phyloP scores from a whole-genome alignment of 768 basidiomycete genomes.

The Cubamyces sp. region DNA sequence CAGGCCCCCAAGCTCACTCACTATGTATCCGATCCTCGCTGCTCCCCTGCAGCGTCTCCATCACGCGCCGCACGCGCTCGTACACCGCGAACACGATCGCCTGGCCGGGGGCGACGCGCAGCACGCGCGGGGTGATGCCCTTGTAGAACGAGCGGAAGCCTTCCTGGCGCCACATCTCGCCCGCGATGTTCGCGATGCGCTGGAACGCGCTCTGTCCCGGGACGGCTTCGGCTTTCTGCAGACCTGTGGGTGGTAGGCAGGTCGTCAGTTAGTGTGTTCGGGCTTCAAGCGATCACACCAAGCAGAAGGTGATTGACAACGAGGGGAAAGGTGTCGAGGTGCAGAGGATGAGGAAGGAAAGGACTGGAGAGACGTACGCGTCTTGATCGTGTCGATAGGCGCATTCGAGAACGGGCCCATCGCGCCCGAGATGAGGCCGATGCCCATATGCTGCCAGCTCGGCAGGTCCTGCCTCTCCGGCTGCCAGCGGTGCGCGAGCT shows the following conservation, averaged over 20 bases:
- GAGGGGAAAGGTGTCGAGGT: no score
- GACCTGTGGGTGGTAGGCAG: conserved; percentile 46
- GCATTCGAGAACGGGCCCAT: conserved; percentile 99
- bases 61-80: conserved; percentile 76
- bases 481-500: conserved; percentile 73
- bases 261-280: not conserved
- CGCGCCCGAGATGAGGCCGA: conserved; percentile 94
- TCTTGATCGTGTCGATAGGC: conserved; percentile 94
- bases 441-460: conserved; percentile 93
- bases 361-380: conserved; percentile 57
- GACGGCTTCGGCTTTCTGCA: conserved; percentile 80
- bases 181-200: conserved; percentile 78
- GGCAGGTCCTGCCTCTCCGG: conserved; percentile 82
- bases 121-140: conserved; percentile 95
- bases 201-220: conserved; percentile 79
- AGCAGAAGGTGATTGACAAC: no score
- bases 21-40: conserved; percentile 67
- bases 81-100: conserved; percentile 98
- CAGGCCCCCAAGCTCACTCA: conserved; percentile 48
- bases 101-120: conserved; percentile 95
- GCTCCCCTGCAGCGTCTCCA: conserved; percentile 69
- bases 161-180: conserved; percentile 94
- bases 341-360: conserved; percentile 9
- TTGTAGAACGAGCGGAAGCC: conserved; percentile 94
- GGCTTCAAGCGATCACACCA: no score